Base-by-base conservation (phyloP, 495 filamentous ascomycete genomes). In the Monascus purpureus region DNA sequence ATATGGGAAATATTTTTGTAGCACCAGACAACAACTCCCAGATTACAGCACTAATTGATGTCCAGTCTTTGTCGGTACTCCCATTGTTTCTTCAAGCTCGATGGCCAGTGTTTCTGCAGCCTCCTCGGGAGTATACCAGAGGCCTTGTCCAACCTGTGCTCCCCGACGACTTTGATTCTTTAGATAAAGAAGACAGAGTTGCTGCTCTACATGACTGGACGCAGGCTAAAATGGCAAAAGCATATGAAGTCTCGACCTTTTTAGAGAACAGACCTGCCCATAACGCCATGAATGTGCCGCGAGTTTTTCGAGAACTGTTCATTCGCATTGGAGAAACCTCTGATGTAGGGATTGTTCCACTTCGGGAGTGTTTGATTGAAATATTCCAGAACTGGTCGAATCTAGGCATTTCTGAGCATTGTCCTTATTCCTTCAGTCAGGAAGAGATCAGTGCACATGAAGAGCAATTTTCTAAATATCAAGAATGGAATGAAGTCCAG, bases 1-100 rank as follows among this genome's bases (percentile, higher is more conserved):
- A 57, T 19, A 51, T 52, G 46, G 55, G 50, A 25, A 60, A 60
- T 29, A 56, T 60, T 12, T 57, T 40, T 32, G 49, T 54, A 20
- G 29, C 34, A 7, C 33, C 44, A 1, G 29, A 47, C 12, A 41
- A 55, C 6, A 28, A 23, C 13, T 45, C 40, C 18, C 41, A 27
- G 31, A 56, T 58, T 31, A 32, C 43, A 25, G 45, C 43, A 13
- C 16, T 55, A 6, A 53, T 57, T 29, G 53, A 57, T 30, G 43
- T 44, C 25, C 49, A 59, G 36, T 50, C 46, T 14, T 40, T 39
- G 14, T 45, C 38, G 0, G 35, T 55, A 6, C 37, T 45, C 7
- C 51, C 44, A 6, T 14, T 43, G 30, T 57, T 49, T 33, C 40
- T 53, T 28, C 45, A 58, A 33, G 41, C 47, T 23, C 45, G 40